phyloP scores from a whole-genome alignment of 2,329 filamentous ascomycete genomes.

The Sporothrix mexicana region DNA sequence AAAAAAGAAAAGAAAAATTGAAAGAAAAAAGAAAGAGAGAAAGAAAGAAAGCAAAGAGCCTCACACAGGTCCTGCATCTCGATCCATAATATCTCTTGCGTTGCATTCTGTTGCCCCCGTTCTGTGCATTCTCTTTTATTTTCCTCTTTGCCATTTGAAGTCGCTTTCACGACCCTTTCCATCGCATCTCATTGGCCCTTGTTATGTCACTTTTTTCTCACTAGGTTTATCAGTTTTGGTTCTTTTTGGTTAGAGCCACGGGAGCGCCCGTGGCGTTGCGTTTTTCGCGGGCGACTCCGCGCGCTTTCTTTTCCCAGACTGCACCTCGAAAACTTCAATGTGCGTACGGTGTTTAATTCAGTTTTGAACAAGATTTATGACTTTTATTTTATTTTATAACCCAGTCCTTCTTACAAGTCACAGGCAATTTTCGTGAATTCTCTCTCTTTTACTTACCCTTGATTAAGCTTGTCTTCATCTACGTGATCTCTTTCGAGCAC shows the following conservation, averaged over 20 bases:
- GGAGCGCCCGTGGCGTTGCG: constrained; percentile 31
- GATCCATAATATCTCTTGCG: not conserved
- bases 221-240: constrained; percentile 16
- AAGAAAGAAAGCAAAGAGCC: not conserved
- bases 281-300: constrained; percentile 24
- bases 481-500: too few relatives aligned
- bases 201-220: not conserved
- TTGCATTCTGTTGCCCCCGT: not conserved
- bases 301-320: not conserved
- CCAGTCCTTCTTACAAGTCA: too few relatives aligned
- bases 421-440: too few relatives aligned
- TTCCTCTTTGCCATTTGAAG: not conserved
- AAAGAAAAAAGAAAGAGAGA: not conserved
- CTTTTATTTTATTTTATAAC: too few relatives aligned
- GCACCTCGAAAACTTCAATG: not conserved
- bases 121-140: not conserved
- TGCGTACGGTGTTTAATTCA: not conserved
- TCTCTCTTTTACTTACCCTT: too few relatives aligned
- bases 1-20: too few relatives aligned
- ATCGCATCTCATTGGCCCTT: not conserved
- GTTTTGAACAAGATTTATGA: too few relatives aligned
- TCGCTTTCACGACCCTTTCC: not conserved
- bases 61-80: constrained; percentile 4
- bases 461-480: too few relatives aligned
- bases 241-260: constrained; percentile 32